Conservation (phyloP, 2,329 filamentous ascomycete genomes). For the Verticillium tricorpus region DNA sequence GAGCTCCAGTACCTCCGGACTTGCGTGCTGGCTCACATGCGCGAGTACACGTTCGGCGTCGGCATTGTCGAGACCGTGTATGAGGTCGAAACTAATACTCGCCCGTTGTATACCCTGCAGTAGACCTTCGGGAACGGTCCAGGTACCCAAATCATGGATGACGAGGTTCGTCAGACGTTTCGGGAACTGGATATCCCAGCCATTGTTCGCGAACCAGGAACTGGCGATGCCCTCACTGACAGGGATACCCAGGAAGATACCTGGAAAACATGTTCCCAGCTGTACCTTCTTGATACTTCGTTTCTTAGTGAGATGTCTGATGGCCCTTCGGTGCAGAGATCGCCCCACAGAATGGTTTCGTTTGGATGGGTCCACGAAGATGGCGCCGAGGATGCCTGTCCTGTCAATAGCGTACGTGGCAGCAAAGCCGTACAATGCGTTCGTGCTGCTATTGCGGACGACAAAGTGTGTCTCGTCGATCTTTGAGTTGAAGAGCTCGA, state of each 20-base stretch:
- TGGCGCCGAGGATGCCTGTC: slow-evolving; percentile 72
- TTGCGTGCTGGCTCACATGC: slow-evolving; percentile 68
- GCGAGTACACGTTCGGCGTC: slow-evolving; percentile 67
- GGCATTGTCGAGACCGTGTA: slow-evolving; percentile 73
- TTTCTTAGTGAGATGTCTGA: slow-evolving; percentile 67
- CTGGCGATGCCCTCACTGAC: slow-evolving; percentile 47
- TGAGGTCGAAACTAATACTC: slow-evolving; percentile 75
- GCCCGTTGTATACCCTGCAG: slow-evolving; percentile 67
- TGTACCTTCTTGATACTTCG: slow-evolving; percentile 75
- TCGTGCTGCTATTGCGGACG: slow-evolving; percentile 88
- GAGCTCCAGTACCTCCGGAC: slow-evolving; percentile 74
- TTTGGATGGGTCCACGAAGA: slow-evolving; percentile 86
- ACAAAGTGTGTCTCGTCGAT: slow-evolving; percentile 85
- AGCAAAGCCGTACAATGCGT: slow-evolving; percentile 86
- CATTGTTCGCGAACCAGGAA: slow-evolving; percentile 85
- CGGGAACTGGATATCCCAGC: slow-evolving; percentile 72
- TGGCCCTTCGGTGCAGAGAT: slow-evolving; percentile 80
- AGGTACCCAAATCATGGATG: slow-evolving; percentile 66
- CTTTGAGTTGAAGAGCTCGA: slow-evolving; percentile 66
- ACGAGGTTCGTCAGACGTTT: slow-evolving; percentile 61
- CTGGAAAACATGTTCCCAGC: slow-evolving; percentile 74
- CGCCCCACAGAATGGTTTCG: slow-evolving; percentile 87
- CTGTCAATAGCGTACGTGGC: slow-evolving; percentile 75
- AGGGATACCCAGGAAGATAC: slow-evolving; percentile 83
- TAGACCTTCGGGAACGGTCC: slow-evolving; percentile 73